Base-by-base conservation (phyloP, 345 rosid genomes). In the Capsella bursapastoris region DNA sequence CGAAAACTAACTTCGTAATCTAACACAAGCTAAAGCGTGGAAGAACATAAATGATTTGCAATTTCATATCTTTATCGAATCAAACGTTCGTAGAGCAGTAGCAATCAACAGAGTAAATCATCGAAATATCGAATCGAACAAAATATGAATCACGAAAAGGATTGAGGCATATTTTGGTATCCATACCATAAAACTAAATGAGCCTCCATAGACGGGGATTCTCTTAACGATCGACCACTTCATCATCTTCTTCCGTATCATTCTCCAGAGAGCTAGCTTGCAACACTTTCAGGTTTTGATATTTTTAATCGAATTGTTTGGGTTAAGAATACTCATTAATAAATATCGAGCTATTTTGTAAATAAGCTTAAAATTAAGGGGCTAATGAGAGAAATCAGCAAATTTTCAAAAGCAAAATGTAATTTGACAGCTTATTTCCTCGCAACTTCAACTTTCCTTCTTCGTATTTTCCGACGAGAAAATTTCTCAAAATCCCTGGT, bases 171-270 rank as follows among this genome's bases (percentile, higher is more conserved):
- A 18, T 57, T 48, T n/a, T 34, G 34, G 51, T 15, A 45, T 45
- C 0, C 38, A 25, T 78, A 78, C 81, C 77, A 52, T 38, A 12
- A 35, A 65, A 50, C 8, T 58, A 56, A 71, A 32, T 5, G 64
- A 37, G 66, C 57, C 77, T 22, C 59, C 69, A 59, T 15, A 58
- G 5, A 66, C 63, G 44, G 68, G 2, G 63, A 78, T 58, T 66
- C 72, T 78, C 81, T 59, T 71, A 14, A 59, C 62, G 16, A 78
- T 72, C 51, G 77, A 71, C 73, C 77, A 66, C 73, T 65, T 78
- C 73, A 60, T 38, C 81, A 59, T 66, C 68, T 51, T 44, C 75
- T 25, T 67, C 73, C 2, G 53, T 48, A 53, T 8, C 51, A 10
- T 5, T 44, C 59, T 31, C 64, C 68, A 3, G 28, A 60, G 63